Conservation (phyloP, 2,329 filamentous ascomycete species). For the Pseudogymnoascus sp. region DNA sequence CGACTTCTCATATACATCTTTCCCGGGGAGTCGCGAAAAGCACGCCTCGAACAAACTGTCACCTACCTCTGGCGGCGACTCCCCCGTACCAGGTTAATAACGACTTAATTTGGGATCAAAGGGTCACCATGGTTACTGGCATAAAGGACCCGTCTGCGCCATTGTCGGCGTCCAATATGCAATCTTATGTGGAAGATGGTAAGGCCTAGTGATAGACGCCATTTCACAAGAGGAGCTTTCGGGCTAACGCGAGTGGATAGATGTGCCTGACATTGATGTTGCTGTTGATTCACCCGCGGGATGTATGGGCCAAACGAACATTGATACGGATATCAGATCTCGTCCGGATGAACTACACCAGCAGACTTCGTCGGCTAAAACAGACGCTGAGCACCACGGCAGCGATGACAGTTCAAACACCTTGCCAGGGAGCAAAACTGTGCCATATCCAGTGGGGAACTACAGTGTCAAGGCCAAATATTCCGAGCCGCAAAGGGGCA, state of each 20-base stretch:
- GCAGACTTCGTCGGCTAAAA: neutral
- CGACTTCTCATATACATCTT: conserved; percentile 42
- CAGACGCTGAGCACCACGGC: neutral
- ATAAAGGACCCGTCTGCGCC: conserved; percentile 9
- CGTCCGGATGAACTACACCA: neutral
- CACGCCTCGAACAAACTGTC: conserved; percentile 22
- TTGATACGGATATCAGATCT: neutral
- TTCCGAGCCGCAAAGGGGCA: conserved; percentile 18
- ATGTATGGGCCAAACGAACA: neutral
- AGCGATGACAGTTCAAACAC: neutral
- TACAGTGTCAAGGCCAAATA: neutral
- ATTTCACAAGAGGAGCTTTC: neutral
- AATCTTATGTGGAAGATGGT: neutral
- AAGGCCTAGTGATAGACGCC: neutral
- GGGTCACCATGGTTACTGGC: conserved; percentile 25
- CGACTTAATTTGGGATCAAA: conserved; percentile 23
- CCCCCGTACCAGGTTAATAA: conserved; percentile 20
- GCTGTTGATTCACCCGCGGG: neutral
- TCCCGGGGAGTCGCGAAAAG: conserved; percentile 37
- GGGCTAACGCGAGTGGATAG: neutral
- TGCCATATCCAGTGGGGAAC: neutral
- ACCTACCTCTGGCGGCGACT: neutral
- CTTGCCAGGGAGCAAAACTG: neutral
- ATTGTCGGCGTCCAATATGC: neutral
- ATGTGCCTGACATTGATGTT: neutral